A percentile compares a stretch with the other conserved stretches of the same genome.
Conservation (phyloP, 352 stramenopile species). For the Pythium oligandrum region DNA sequence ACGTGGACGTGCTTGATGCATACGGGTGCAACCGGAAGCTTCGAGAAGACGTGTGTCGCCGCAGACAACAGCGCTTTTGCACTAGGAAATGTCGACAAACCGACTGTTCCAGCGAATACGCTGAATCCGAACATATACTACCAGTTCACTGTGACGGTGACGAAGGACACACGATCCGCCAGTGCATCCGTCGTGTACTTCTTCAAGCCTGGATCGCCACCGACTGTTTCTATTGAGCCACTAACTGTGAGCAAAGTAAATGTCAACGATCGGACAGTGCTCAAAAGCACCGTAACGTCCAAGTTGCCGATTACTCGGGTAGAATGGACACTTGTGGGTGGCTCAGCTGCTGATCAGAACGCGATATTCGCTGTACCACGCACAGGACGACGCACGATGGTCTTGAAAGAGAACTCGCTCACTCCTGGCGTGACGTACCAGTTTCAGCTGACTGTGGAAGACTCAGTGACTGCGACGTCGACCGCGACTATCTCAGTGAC, state of each 20-base stretch:
- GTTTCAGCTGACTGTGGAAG: conserved; percentile 43
- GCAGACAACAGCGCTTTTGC: conserved; percentile 8
- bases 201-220: conserved; percentile 41
- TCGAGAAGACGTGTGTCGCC: conserved; percentile 27
- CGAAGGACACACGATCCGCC: conserved; percentile 36
- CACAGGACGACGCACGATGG: conserved; percentile 36
- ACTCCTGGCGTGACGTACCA: conserved; percentile 38
- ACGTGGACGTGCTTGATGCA: conserved; percentile 36
- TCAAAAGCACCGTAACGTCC: conserved; percentile 41
- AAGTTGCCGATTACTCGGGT: conserved; percentile 36
- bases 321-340: conserved; percentile 43
- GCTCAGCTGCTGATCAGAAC: conserved; percentile 16
- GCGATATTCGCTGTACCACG: conserved; percentile 40
- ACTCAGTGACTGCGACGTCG: conserved; percentile 31
- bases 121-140: conserved; percentile 48
- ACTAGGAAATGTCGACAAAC: conserved; percentile 22
- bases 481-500: conserved; percentile 39
- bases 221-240: conserved; percentile 46
- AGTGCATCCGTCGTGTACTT: conserved; percentile 35
- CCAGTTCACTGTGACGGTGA: conserved; percentile 37
- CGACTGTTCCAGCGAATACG: conserved; percentile 32
- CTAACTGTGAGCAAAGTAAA: conserved; percentile 46
- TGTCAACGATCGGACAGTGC: conserved; percentile 42
- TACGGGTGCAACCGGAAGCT: conserved; percentile 18
- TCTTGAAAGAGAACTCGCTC: conserved; percentile 39